Base-by-base conservation (phyloP, 2,329 filamentous ascomycete species). In the Aspergillus pseudoterreus region DNA sequence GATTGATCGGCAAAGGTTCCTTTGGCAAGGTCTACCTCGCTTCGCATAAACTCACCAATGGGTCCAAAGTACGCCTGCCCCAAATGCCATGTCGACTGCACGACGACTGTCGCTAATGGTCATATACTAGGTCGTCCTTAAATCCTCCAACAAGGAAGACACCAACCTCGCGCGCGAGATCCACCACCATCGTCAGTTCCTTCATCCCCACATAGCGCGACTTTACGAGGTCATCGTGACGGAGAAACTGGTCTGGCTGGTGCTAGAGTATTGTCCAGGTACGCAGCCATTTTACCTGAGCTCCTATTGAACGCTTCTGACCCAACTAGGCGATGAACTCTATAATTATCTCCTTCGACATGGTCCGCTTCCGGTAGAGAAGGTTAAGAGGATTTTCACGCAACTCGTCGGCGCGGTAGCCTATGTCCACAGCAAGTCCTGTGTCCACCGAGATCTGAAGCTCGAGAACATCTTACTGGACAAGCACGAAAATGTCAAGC, bases 1-100 rank as follows among this genome's bases (percentile, higher is more conserved):
- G 86, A 53, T 79, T 99, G 52, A 96, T 99, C 68, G 94, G 94
- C 60, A 99, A 97, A 70, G 94, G 94, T 52, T 96, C 92, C 57
- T 99, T 99, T 73, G 94, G 94, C 64, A 97, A 96, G 75, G 94
- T 99, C 65, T 99, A 99, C 72, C 81, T 99, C 53, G 94, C 92
- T 52, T 85, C 86, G 43, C 94, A 99, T 73, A 97, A 96, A 73
- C 90, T 99, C 71, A 97, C 90, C 66, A 96, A 96, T 84, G 92
- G 92, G 66, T 96, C 92, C 68, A 97, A 96, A 84, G 91, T 92
- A 66, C 38, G 56, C 4, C 14, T n/a, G 17, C 19, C 24, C 19
- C n/a, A 10, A 5, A 33, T 3, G 21, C 12, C n/a, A 41, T 4
- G 14, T 3, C 30, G 8, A 43, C 27, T 38, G 2, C n/a, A 41